Evolutionary conservation across 2,329 filamentous ascomycete genomes (phyloP), one percentile per base, ranked within the genome.

Genomic region (Meredithiella fracta): DNA sequence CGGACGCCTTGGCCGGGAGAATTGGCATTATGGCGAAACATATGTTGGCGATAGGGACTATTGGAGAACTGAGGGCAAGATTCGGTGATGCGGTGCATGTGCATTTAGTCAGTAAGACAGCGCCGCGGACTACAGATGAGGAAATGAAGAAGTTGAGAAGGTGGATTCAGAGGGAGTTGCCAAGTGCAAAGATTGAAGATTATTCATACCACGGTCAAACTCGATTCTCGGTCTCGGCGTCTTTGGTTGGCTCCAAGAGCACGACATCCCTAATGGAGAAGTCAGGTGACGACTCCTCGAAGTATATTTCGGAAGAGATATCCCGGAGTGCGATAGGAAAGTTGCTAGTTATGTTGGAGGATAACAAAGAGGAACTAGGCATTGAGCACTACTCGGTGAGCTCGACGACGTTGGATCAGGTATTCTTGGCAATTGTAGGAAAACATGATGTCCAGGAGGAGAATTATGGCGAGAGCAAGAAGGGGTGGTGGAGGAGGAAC

Each of bases 381-480:
- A 76, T 95, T 51, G 83, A 87, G 65, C 87, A 94, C 67, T 96
- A 91, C 68, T 88, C 84, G 52, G 87, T 95, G 61, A 85, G 80
- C 58, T 86, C 87, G 23, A 92, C 88, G 17, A 94, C 87, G 15
- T 70, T 96, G 44, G 90, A 96, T 65, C 86, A 95, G 67, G 89
- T 96, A 0, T 96, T 96, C 68, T 68, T 96, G 66, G 77, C 77
- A 25, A 92, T 96, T 64, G 88, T 95, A 0, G 82, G 83, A 1
- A 78, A 81, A 67, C 85, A 94, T 66, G 81, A 89, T 65, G 77
- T 91, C 5, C 73, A 82, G 61, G 87, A 94, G 66, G 89, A 91
- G 69, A 76, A 77, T 22, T 77, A 76, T 53, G 70, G 70, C 14
- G 60, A 66, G 54, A 62, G 63, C 25, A 60, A 60, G 17, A 22